Evolutionary conservation across 495 filamentous ascomycete species (phyloP), one percentile per base, ranked within the genome.

Genomic region (Penicillium mononematosum): DNA sequence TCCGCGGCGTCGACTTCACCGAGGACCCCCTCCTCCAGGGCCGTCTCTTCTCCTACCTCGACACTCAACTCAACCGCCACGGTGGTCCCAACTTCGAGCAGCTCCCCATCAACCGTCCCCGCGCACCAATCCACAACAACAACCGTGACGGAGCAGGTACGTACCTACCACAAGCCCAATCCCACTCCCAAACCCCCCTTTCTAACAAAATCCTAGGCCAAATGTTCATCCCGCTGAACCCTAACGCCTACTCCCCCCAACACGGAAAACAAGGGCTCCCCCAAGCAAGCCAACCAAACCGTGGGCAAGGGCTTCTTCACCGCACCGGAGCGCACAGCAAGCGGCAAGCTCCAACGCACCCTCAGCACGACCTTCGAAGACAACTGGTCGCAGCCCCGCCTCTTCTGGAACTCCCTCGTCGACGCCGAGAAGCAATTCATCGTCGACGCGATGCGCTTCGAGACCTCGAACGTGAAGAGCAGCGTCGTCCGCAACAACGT

Each of bases 401-500:
- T 91, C 8, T 88, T 91, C 73, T 91, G 80, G 79, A 90, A 91
- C 81, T 90, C 87, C 1, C 81, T 92, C 44, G 67, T 80, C 6
- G 76, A 81, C 8, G 80, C 82, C 0, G 89, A 91, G 63, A 82
- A 91, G 66, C 89, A 92, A 65, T 87, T 90, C 69, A 66, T 90
- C 55, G 78, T 92, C 70, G 87, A 92, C 71, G 88, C 87, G 1
- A 83, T 90, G 55, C 86, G 89, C 27, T 92, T 92, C 70, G 88
- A 92, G 68, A 73, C 78, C 7, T 78, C 82, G 8, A 81, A 88
- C 39, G 58, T 91, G 42, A 69, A 77, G 53, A 86, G 81, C 47
- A 45, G 61, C 1, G 60, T 74, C 24, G 86, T 91, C 16, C 63
- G 68, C 27, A 50, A 70, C 51, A 89, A 89, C 58, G 82, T 87